phyloP scores from a whole-genome alignment of 2,329 filamentous ascomycete species.

The Paramyrothecium sp. region DNA sequence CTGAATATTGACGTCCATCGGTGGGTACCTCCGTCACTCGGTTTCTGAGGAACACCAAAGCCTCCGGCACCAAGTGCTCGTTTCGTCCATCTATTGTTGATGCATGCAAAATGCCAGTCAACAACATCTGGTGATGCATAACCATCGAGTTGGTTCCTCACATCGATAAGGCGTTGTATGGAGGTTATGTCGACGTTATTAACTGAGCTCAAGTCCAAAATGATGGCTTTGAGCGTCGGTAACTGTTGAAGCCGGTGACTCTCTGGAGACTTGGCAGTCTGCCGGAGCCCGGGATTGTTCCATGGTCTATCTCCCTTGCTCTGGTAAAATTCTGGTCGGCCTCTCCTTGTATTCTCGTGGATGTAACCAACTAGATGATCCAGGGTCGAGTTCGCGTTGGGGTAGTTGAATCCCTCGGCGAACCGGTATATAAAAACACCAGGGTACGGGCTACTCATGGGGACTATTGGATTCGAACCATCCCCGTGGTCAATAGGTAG shows the following conservation, averaged over 20 bases:
- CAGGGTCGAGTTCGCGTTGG: slow-evolving; percentile 86
- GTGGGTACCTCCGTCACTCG: slow-evolving; percentile 42
- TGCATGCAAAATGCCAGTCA: slow-evolving; percentile 94
- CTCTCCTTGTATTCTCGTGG: slow-evolving; percentile 71
- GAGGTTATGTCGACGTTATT: slow-evolving; percentile 94
- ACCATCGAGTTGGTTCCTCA: slow-evolving; percentile 88
- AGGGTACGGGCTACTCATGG: slow-evolving; percentile 79
- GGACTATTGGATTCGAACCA: slow-evolving; percentile 82
- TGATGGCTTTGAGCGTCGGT: slow-evolving; percentile 80
- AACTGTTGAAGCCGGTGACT: slow-evolving; percentile 35
- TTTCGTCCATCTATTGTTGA: slow-evolving; percentile 90
- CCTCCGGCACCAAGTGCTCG: slow-evolving; percentile 82
- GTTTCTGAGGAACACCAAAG: slow-evolving; percentile 71
- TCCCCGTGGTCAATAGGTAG: slow-evolving; percentile 84
- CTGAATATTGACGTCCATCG: slow-evolving; percentile 96
- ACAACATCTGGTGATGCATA: slow-evolving; percentile 79
- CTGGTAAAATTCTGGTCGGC: slow-evolving; percentile 64
- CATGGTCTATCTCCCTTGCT: slow-evolving; percentile 79
- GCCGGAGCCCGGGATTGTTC: slow-evolving; percentile 81
- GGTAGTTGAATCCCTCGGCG: slow-evolving; percentile 93
- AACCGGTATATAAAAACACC: slow-evolving; percentile 97
- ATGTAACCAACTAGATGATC: slow-evolving; percentile 73
- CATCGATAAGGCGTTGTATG: slow-evolving; percentile 87
- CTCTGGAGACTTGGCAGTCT: slow-evolving; percentile 39
- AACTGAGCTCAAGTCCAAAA: slow-evolving; percentile 90